phyloP scores from a whole-genome alignment of 805 yeast species.

The Zygosaccharomyces bailii region DNA sequence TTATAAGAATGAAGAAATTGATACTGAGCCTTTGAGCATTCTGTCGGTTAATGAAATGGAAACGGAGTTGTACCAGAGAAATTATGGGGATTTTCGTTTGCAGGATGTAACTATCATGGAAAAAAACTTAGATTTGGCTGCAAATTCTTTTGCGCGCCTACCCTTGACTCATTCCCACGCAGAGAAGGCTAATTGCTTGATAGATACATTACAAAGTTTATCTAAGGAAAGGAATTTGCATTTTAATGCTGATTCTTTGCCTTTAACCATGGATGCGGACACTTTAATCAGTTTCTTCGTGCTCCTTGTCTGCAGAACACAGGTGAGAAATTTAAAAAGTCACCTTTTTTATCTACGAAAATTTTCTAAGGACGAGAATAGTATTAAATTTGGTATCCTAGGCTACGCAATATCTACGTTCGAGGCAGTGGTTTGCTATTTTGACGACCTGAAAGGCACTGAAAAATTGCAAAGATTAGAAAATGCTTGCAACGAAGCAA shows the following conservation, averaged over 20 bases:
- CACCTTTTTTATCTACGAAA: conserved; percentile 64
- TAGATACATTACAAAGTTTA: conserved; percentile 50
- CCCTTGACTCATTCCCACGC: conserved; percentile 45
- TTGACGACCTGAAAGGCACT: conserved; percentile 34
- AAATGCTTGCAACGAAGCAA: conserved; percentile 1
- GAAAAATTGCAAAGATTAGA: conserved; percentile 4
- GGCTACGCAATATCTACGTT: conserved; percentile 81
- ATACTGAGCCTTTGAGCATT: conserved; percentile 25
- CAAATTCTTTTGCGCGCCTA: conserved; percentile 48
- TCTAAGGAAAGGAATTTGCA: conserved; percentile 33
- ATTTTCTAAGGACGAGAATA: conserved; percentile 46
- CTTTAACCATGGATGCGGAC: conserved; percentile 67
- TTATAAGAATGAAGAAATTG: conserved; percentile 22
- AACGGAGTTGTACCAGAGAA: conserved; percentile 42
- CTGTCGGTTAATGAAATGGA: conserved; percentile 45
- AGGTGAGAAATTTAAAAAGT: conserved; percentile 53
- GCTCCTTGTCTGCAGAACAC: conserved; percentile 64
- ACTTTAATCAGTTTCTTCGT: conserved; percentile 68
- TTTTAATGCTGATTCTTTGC: conserved; percentile 15
- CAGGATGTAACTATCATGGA: conserved; percentile 36
- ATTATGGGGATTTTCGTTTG: conserved; percentile 30
- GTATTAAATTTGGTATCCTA: conserved; percentile 52
- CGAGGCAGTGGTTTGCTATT: conserved; percentile 73
- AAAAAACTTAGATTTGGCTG: conserved; percentile 49
- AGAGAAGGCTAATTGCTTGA: conserved; percentile 47